Evolutionary conservation across 495 filamentous ascomycete species (phyloP).

Genomic region (Beverwykella pulmonaria): DNA sequence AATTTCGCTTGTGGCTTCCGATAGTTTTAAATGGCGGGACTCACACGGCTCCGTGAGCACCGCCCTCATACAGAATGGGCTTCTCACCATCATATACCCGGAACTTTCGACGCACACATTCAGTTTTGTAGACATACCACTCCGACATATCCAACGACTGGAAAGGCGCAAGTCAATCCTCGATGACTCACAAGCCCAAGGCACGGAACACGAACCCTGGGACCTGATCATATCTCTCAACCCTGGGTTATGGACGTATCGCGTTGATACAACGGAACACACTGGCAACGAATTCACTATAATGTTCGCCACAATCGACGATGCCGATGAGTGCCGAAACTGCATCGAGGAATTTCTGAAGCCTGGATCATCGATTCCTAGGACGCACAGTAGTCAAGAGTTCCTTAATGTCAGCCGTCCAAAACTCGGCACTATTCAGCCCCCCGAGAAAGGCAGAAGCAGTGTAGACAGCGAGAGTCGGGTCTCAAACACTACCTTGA

Average conservation of each 20-base stretch:
- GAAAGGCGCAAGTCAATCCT: slow-evolving; percentile 1
- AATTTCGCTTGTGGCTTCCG: slow-evolving; percentile 8
- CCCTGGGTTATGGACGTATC: slow-evolving; percentile 23
- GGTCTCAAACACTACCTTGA: too few species aligned
- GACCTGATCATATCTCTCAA: slow-evolving; percentile 14
- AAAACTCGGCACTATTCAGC: background rate
- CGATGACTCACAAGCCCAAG: slow-evolving; percentile 15
- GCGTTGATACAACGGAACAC: slow-evolving; percentile 15
- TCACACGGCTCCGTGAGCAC: background rate
- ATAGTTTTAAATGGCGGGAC: slow-evolving; percentile 16
- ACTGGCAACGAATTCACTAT: slow-evolving; percentile 17
- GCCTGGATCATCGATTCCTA: background rate
- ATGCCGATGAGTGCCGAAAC: slow-evolving; percentile 17
- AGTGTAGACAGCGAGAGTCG: too few species aligned
- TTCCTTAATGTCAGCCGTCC: background rate
- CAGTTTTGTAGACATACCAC: slow-evolving; percentile 29
- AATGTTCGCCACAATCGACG: background rate
- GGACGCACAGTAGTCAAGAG: background rate
- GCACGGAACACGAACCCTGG: slow-evolving; percentile 15
- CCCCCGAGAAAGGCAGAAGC: background rate
- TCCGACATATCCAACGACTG: slow-evolving; percentile 4
- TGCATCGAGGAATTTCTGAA: slow-evolving; percentile 11
- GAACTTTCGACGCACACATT: background rate
- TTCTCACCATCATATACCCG: slow-evolving; percentile 9
- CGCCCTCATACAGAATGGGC: slow-evolving; percentile 1